Conservation (phyloP, 352 stramenopile species). For the Globisporangium viniferum region DNA sequence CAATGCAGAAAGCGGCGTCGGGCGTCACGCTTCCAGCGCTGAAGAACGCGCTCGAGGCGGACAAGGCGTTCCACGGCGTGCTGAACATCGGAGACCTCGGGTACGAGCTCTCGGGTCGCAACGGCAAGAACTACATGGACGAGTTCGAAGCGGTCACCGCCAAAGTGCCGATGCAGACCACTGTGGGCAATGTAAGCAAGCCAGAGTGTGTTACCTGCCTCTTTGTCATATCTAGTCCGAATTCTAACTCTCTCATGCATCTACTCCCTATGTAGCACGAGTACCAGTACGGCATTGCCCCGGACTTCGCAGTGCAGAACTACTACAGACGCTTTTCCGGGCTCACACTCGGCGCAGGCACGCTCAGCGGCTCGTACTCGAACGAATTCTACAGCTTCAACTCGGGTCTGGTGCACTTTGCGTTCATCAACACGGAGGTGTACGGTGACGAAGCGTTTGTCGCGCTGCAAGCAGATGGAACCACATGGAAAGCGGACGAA, state of each 20-base stretch:
- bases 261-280: slow-evolving; percentile 45
- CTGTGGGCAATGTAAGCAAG: slow-evolving; percentile 60
- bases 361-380: slow-evolving; percentile 53
- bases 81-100: slow-evolving; percentile 73
- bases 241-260: not conserved
- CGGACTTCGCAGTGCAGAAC: slow-evolving; percentile 63
- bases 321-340: slow-evolving; percentile 67
- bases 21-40: slow-evolving; percentile 63
- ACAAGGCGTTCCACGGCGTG: slow-evolving; percentile 47
- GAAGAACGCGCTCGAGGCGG: slow-evolving; percentile 36
- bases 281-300: slow-evolving; percentile 54
- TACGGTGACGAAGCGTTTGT: slow-evolving; percentile 68
- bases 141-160: slow-evolving; percentile 55
- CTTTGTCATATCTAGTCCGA: not conserved
- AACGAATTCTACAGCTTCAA: slow-evolving; percentile 80
- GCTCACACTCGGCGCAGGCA: slow-evolving; percentile 45
- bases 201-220: not conserved
- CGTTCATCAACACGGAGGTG: slow-evolving; percentile 76
- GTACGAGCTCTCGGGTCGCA: slow-evolving; percentile 64
- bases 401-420: slow-evolving; percentile 65
- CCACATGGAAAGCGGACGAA: slow-evolving; percentile 51
- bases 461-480: slow-evolving; percentile 36
- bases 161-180: slow-evolving; percentile 67
- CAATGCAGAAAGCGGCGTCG: slow-evolving; percentile 48
- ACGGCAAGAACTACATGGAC: slow-evolving; percentile 73